These are phyloP conservation scores for Drechslerella coelobrocha DNA, from an alignment of 2,329 filamentous ascomycete genomes.

Conservation along the genomic window DNA sequence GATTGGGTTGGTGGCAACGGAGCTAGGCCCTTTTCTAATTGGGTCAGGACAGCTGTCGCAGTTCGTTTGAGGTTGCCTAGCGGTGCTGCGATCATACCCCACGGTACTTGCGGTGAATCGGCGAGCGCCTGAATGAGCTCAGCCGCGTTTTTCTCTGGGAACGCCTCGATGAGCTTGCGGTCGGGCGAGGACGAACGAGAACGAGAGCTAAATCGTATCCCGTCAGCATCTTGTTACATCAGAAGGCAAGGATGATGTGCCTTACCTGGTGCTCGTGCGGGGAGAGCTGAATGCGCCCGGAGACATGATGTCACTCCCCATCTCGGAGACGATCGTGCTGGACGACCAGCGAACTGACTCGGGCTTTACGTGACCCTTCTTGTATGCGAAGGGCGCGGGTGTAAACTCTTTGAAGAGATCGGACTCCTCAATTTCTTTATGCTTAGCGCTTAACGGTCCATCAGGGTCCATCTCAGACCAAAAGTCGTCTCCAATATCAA, in stretches of 20 bases:
- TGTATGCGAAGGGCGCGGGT: constrained; percentile 32
- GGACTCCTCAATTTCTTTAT: constrained; percentile 34
- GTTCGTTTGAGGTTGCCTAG: constrained; percentile 76
- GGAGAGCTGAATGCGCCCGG: constrained; percentile 60
- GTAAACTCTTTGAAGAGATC: constrained; percentile 33
- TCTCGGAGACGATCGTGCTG: constrained; percentile 61
- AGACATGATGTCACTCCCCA: constrained; percentile 58
- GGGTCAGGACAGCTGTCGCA: constrained; percentile 83
- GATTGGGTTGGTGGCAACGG: constrained; percentile 58
- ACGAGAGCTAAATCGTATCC: constrained; percentile 25
- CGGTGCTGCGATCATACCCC: constrained; percentile 64
- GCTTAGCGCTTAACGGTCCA: constrained; percentile 56
- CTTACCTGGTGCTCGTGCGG: constrained; percentile 65
- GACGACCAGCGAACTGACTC: constrained; percentile 57
- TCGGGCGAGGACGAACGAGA: constrained; percentile 46
- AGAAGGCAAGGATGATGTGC: constrained; percentile 4
- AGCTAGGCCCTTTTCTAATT: constrained; percentile 83
- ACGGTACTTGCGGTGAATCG: constrained; percentile 74
- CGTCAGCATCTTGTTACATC: not conserved
- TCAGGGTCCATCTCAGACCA: constrained; percentile 64
- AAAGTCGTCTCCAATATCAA: constrained; percentile 61
- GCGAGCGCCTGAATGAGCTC: constrained; percentile 60
- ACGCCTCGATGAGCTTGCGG: constrained; percentile 56
- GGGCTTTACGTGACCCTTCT: constrained; percentile 57
- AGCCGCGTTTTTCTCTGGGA: constrained; percentile 55